Evolutionary conservation across 2,329 filamentous ascomycete genomes (phyloP).

Genomic region (Colletotrichum kahawae): DNA sequence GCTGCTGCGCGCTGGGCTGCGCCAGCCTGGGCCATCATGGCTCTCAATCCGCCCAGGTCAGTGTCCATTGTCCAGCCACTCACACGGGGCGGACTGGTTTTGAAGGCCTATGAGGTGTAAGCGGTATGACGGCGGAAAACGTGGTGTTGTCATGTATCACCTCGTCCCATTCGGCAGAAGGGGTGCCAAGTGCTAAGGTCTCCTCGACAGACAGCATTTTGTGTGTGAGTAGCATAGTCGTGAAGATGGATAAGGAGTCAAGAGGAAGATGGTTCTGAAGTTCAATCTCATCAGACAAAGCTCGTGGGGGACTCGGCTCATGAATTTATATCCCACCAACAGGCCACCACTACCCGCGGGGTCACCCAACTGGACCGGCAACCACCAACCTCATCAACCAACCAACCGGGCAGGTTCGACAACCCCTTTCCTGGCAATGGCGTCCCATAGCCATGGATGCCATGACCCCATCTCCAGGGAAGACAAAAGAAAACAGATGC

Average conservation of each 20-base stretch:
- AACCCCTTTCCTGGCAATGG: neutral
- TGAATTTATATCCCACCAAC: neutral
- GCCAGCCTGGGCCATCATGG: constrained; percentile 21
- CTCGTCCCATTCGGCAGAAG: constrained; percentile 23
- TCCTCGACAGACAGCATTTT: constrained; percentile 31
- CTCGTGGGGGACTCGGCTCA: neutral
- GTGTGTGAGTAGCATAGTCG: neutral
- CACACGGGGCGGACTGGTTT: constrained; percentile 20
- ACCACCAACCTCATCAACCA: neutral
- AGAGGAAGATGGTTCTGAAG: neutral
- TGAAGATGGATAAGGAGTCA: neutral
- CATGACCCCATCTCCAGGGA: neutral
- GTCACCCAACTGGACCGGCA: neutral
- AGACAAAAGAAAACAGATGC: neutral
- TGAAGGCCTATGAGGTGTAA: neutral
- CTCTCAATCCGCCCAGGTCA: constrained; percentile 25
- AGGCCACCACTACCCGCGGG: neutral
- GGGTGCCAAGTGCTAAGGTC: constrained; percentile 24
- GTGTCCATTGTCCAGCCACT: constrained; percentile 26
- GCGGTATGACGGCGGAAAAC: neutral
- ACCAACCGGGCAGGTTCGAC: neutral
- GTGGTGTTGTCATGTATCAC: constrained; percentile 16
- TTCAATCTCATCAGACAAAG: neutral
- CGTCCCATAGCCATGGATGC: neutral
- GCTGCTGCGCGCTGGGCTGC: constrained; percentile 1